Base-by-base conservation (phyloP, 768 basidiomycete genomes). In the Amanita rubescens region DNA sequence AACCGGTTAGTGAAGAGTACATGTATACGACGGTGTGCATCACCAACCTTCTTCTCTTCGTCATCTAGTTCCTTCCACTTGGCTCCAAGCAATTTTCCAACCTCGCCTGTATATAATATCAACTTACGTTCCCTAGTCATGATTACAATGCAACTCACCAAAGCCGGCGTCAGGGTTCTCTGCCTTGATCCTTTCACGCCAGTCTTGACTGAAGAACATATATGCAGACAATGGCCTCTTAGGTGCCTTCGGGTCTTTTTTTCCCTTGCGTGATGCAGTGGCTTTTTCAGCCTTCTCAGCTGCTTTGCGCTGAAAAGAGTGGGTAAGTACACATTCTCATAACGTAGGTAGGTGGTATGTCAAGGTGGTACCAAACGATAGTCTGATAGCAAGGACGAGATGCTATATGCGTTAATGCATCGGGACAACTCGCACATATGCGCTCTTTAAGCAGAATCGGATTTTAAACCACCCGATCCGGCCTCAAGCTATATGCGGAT, bases 191-290 rank as follows among this genome's bases (percentile, higher is more conserved):
- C 88, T 82, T 71, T 94, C 89, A 66, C 94, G 81, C 90, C 91
- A 88, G 69, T 93, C 94, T 69, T 94, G 90, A 62, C 83, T 85
- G 79, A 97, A 98, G 87, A 94, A 94, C 95, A 98, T 96, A 76
- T 96, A 98, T 37, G 95, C 93, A 27, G 94, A 96, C 43, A 96
- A 78, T 0, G 91, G 88, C 51, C 94, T 84, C 75, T 97, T 96
- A 57, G 92, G 93, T 42, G 85, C 82, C 69, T 87, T 87, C 57
- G 80, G 81, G 67, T 92, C 85, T 71, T 90, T 92, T 72, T 87
- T 82, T 55, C 69, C 68, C 65, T 82, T 83, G 59, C 76, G 70
- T 34, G 74, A 57, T 3, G 52, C 51, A 44, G 22, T 19, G 17
- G 75, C 72, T 60, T 82, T 83, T 62, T 86, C 85, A 20, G 78